Base-by-base conservation (phyloP, 179 eudicot genomes). In the Camellia oleifera region DNA sequence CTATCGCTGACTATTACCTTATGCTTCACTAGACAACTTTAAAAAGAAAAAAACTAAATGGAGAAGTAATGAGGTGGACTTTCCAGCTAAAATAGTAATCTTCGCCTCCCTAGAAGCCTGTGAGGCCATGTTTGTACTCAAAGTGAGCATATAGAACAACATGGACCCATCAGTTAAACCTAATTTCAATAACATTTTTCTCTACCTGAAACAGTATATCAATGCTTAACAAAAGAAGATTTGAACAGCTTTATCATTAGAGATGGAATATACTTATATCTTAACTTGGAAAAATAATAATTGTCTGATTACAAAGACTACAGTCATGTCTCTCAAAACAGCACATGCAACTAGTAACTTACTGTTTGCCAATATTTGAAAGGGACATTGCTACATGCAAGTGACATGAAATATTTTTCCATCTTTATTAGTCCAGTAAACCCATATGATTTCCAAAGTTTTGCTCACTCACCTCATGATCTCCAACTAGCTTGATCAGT, bases 401-500 rank as follows among this genome's bases (percentile, higher is more conserved):
- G 7, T 13, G 50, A 42, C 7, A 42, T 40, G 7, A 68, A 68
- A 23, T 3, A 68, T 2, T 64, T 2, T 68, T 32, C 18, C 6
- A 13, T 32, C 50, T 40, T 7, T 13, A 13, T 18, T 40, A 66
- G 42, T 40, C 5, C 23, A 68, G 50, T 2, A 0, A 60, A 68
- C 2, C 7, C 20, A 42, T 5, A 48, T 48, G 52, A 48, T 48
- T 48, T 48, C 52, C 52, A 48, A 48, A 48, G 52, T 48, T 48
- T 57, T 57, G 44, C 26, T 67, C 78, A 60, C 87, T 86, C 85
- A 92, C 99, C 98, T 94, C 89, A n/a, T 92, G 90, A 81, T 96
- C 93, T 79, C 85, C 84, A 80, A 96, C n/a, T 92, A 67, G 96
- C 97, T 84, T 91, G 91, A 78, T 91, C 97, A 78, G 61, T 75